phyloP scores from a whole-genome alignment of 2,329 filamentous ascomycete genomes.

The Colletotrichum sp. region DNA sequence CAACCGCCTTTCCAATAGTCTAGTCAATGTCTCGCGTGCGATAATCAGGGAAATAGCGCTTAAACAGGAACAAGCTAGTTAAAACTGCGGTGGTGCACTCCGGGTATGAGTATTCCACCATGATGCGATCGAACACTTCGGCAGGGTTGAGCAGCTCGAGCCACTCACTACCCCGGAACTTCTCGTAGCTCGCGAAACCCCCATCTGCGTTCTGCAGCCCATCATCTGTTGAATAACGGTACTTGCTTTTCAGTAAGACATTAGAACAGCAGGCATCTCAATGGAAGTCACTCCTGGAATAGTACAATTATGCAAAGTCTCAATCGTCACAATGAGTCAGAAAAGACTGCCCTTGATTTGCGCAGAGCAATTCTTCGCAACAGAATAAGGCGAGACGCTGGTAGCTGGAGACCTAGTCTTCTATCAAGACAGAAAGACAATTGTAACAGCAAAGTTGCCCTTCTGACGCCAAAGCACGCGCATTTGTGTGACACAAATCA shows the following conservation, averaged over 20 bases:
- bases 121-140: no score
- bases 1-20: no score
- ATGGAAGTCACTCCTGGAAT: background rate
- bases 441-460: background rate
- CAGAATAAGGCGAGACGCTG: background rate
- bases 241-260: background rate
- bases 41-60: no score
- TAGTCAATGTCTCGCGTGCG: no score
- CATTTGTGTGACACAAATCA: background rate
- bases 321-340: background rate
- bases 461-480: background rate
- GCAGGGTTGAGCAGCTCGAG: no score
- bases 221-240: background rate
- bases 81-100: no score
- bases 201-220: no score
- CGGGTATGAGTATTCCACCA: no score
- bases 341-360: background rate
- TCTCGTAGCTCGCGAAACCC: no score
- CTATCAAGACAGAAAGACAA: background rate
- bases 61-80: background rate
- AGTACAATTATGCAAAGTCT: background rate
- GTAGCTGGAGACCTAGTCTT: background rate
- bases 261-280: background rate
- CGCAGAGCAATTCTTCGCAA: no score
- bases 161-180: no score